Evolutionary conservation across 2,329 filamentous ascomycete genomes (phyloP).

Genomic region (Alternaria consortialis): DNA sequence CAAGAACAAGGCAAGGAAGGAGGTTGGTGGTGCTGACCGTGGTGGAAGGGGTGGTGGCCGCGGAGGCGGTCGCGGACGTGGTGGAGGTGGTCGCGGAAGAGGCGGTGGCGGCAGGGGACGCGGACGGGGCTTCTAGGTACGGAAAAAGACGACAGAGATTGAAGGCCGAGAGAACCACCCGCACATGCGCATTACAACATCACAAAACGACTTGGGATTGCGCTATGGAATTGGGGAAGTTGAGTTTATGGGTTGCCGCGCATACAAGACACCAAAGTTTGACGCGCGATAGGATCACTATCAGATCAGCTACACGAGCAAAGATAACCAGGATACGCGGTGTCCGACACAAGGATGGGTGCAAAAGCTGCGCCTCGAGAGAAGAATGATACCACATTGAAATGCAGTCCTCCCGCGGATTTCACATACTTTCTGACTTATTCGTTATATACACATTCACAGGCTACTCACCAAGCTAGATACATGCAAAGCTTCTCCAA

Average conservation of each 20-base stretch:
- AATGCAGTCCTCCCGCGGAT: slow-evolving; percentile 3
- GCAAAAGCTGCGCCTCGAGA: slow-evolving; percentile 28
- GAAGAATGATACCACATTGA: slow-evolving; percentile 39
- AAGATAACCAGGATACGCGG: slow-evolving; percentile 26
- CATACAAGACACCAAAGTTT: slow-evolving; percentile 26
- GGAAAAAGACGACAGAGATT: slow-evolving; percentile 4
- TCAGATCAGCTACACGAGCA: slow-evolving; percentile 20
- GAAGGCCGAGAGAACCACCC: slow-evolving; percentile 3
- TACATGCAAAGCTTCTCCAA: background rate
- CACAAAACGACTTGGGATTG: slow-evolving; percentile 4
- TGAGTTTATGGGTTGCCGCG: slow-evolving; percentile 27
- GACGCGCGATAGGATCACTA: slow-evolving; percentile 29
- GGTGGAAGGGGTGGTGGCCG: slow-evolving; percentile 48
- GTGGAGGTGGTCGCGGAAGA: slow-evolving; percentile 51
- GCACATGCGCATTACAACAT: slow-evolving; percentile 10
- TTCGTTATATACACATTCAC: background rate
- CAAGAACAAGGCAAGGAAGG: slow-evolving; percentile 99
- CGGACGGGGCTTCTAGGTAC: slow-evolving; percentile 46
- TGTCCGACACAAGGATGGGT: slow-evolving; percentile 29
- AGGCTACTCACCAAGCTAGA: slow-evolving; percentile 3
- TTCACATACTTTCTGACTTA: background rate
- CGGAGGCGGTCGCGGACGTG: slow-evolving; percentile 55
- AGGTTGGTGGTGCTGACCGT: slow-evolving; percentile 64
- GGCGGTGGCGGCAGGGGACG: slow-evolving; percentile 54
- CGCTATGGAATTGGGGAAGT: slow-evolving; percentile 14